A percentile compares a stretch with the other conserved stretches of the same genome.
Conservation (phyloP, 805 yeast species). For the Hanseniaspora mollemarum region DNA sequence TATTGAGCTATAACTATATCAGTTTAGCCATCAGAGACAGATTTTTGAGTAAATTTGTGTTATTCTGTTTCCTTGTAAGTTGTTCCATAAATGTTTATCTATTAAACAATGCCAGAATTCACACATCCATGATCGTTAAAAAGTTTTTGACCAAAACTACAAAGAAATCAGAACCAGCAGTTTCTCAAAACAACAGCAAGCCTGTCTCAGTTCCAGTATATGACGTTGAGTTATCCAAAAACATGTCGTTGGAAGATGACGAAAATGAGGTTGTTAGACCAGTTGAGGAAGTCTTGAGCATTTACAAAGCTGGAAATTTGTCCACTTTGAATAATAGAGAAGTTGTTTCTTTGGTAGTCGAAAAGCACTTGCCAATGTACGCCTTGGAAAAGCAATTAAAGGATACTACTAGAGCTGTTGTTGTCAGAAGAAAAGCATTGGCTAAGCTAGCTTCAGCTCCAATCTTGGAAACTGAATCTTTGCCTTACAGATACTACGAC, state of each 20-base stretch:
- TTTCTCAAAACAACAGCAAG: constrained; percentile 17
- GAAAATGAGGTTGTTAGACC: constrained; percentile 34
- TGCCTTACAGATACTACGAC: constrained; percentile 78
- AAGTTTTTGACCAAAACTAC: constrained; percentile 27
- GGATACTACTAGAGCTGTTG: constrained; percentile 86
- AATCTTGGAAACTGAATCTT: constrained; percentile 52
- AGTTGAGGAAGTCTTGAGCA: constrained; percentile 50
- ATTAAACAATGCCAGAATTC: constrained; percentile 71
- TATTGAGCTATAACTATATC: constrained; percentile 42
- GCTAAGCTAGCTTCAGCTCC: constrained; percentile 75
- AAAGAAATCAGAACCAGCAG: constrained; percentile 1
- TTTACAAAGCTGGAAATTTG: constrained; percentile 62
- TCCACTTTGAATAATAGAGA: constrained; percentile 59
- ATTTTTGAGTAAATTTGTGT: constrained; percentile 62
- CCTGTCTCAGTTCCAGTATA: constrained; percentile 16
- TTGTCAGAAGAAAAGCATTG: constrained; percentile 84
- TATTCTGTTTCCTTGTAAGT: constrained; percentile 62
- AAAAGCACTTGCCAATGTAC: constrained; percentile 78
- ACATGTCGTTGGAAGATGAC: constrained; percentile 29
- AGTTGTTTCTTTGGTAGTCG: constrained; percentile 54
- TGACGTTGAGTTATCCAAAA: constrained; percentile 24
- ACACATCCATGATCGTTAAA: constrained; percentile 35
- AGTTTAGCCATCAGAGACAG: constrained; percentile 68
- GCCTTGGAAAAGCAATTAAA: constrained; percentile 87
- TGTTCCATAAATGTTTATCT: constrained; percentile 73